Base-by-base conservation (phyloP, 2,329 filamentous ascomycete species). In the Pseudogymnoascus sp. region DNA sequence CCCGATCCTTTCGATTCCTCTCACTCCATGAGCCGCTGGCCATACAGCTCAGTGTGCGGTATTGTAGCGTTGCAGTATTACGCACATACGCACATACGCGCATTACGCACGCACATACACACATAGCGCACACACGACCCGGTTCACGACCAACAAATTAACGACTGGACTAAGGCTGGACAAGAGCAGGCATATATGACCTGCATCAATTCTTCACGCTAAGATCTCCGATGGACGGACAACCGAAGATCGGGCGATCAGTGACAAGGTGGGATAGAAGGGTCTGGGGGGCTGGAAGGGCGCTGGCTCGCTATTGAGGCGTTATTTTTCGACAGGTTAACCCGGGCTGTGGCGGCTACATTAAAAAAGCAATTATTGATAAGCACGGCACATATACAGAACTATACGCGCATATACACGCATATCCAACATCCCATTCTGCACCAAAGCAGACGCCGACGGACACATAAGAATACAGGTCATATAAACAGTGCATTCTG, bases 161-260 rank as follows among this genome's bases (percentile, higher is more conserved):
- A 40, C 37, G 6, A 24, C 9, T 3, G 9, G 26, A 47, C 24
- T 5, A 29, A 26, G 41, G 41, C 41, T 24, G 24, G 41, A 13
- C 13, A 47, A 47, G 41, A 29, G 29, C 41, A 47, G 41, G 41
- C 41, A 47, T 47, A 47, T 47, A 47, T 47, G 41, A 47, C 41
- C 24, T 47, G 41, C 41, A 47, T 47, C 41, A n/a, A 24, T 5
- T 47, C 7, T 47, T 29, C 11, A 47, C 41, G 41, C 41, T 47
- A 47, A 47, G 41, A 47, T 47, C 41, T 47, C 41, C 41, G 41
- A 47, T 47, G 41, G 41, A 47, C 24, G 41, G 41, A 47, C 41
- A 47, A 26, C 11, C 24, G 24, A 47, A 47, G 24, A 47, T 47
- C 41, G 41, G 41, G 3, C 41, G 41, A 47, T 47, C 41, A 21